These are phyloP conservation scores for Talaromyces albobiverticillius DNA, from an alignment of 2,329 filamentous ascomycete species.

Conservation along the genomic window DNA sequence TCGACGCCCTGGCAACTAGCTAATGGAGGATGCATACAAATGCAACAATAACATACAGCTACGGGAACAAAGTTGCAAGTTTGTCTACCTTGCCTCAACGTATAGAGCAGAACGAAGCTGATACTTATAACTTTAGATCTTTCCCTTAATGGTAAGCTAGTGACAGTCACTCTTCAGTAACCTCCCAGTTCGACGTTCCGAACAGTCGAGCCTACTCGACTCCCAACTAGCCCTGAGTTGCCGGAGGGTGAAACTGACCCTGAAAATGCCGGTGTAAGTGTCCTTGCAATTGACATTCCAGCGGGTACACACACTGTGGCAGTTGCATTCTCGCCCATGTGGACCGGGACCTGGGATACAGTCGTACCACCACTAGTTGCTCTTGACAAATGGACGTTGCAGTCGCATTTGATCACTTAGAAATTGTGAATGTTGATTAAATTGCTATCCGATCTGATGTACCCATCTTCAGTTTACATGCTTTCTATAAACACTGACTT, in stretches of 20 bases:
- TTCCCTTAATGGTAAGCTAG: not conserved
- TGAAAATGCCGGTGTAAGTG: not conserved
- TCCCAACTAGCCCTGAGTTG: not conserved
- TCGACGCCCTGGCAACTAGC: not conserved
- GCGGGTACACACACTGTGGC: not conserved
- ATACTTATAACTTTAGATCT: not conserved
- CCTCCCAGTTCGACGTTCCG: not conserved
- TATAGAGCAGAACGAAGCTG: too few species aligned
- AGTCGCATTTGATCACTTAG: not conserved
- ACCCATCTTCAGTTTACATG: too few species aligned
- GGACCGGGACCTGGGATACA: not conserved
- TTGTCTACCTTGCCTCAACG: not conserved
- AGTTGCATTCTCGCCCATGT: not conserved
- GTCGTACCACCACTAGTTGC: not conserved
- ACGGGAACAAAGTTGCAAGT: not conserved
- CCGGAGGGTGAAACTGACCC: not conserved
- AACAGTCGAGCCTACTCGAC: not conserved
- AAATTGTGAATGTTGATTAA: too few species aligned
- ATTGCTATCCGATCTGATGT: too few species aligned
- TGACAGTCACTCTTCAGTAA: not conserved
- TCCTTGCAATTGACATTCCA: not conserved
- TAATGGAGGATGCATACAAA: slow-evolving; percentile 10
- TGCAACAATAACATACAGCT: not conserved
- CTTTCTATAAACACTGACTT: too few species aligned
- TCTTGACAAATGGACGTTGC: not conserved